Percentiles rank a stretch among this genome's conserved stretches.
These are phyloP conservation scores for Vigna angularis DNA, from an alignment of 306 rosid species.

Conservation along the genomic window DNA sequence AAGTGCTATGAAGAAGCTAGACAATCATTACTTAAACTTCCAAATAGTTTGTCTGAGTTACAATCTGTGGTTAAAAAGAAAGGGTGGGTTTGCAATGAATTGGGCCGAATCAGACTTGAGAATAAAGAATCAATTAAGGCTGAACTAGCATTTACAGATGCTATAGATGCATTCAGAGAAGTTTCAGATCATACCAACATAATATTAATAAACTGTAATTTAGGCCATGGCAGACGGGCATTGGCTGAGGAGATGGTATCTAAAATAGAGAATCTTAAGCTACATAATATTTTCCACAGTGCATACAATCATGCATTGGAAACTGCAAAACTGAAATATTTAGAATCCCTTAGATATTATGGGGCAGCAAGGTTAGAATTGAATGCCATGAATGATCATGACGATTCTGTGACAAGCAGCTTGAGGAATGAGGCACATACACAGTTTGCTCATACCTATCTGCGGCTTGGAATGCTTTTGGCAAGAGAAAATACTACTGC, in stretches of 20 bases:
- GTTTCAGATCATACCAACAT: slow-evolving; percentile 91
- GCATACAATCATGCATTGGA: slow-evolving; percentile 78
- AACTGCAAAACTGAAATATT: slow-evolving; percentile 82
- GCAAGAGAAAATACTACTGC: slow-evolving; percentile 83
- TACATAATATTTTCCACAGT: slow-evolving; percentile 58
- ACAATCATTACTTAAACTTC: slow-evolving; percentile 68
- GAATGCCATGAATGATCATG: slow-evolving; percentile 55
- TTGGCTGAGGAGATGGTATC: slow-evolving; percentile 88
- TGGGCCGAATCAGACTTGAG: slow-evolving; percentile 84
- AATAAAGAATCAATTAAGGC: slow-evolving; percentile 75
- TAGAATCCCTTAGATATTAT: slow-evolving; percentile 85
- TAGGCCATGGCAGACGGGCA: slow-evolving; percentile 96
- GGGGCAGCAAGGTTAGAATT: slow-evolving; percentile 88
- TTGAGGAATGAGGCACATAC: slow-evolving; percentile 84
- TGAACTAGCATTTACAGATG: slow-evolving; percentile 79
- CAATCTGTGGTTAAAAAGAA: slow-evolving; percentile 75
- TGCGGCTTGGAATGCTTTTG: slow-evolving; percentile 95
- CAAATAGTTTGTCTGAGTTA: slow-evolving; percentile 72
- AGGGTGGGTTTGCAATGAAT: slow-evolving; percentile 97
- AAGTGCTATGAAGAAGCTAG: slow-evolving; percentile 88
- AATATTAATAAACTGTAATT: slow-evolving; percentile 85
- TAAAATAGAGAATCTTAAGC: slow-evolving; percentile 68
- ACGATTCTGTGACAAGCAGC: slow-evolving; percentile 51
- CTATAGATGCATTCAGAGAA: slow-evolving; percentile 88
- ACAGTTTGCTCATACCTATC: slow-evolving; percentile 88